phyloP scores from a whole-genome alignment of 176 grass and related monocot genomes.

The Cocos nucifera region DNA sequence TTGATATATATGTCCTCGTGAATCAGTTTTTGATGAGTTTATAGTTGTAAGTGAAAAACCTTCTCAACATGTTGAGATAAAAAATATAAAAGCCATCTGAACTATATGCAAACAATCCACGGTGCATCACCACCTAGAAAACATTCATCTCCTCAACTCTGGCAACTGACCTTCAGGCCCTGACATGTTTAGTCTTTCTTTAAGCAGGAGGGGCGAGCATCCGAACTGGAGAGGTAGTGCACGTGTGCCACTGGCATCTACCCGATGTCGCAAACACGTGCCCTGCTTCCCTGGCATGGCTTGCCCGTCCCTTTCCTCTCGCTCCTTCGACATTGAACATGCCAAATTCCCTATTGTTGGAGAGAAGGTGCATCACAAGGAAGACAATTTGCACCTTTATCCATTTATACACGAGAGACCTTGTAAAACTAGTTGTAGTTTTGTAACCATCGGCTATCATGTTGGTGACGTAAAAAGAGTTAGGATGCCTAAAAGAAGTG shows the following conservation, averaged over 20 bases:
- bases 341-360: too few relatives aligned
- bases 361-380: background rate
- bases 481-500: background rate
- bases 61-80: too few relatives aligned
- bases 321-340: background rate
- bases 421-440: background rate
- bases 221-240: slow-evolving; percentile 1
- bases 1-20: too few relatives aligned
- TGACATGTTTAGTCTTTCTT: too few relatives aligned
- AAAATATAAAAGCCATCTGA: too few relatives aligned
- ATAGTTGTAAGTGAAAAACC: too few relatives aligned
- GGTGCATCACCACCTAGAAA: too few relatives aligned
- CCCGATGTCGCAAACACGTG: slow-evolving; percentile 1
- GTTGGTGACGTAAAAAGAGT: background rate
- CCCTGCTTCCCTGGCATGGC: slow-evolving; percentile 11
- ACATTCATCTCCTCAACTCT: too few relatives aligned
- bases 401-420: background rate
- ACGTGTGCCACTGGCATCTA: background rate
- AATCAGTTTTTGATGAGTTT: too few relatives aligned
- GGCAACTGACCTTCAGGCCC: too few relatives aligned
- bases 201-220: too few relatives aligned
- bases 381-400: background rate
- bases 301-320: background rate
- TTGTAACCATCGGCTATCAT: background rate
- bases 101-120: too few relatives aligned